Percentiles rank a stretch among this genome's conserved stretches.
Conservation (phyloP, 2,329 filamentous ascomycete genomes). For the Trichoderma brevicompactum region DNA sequence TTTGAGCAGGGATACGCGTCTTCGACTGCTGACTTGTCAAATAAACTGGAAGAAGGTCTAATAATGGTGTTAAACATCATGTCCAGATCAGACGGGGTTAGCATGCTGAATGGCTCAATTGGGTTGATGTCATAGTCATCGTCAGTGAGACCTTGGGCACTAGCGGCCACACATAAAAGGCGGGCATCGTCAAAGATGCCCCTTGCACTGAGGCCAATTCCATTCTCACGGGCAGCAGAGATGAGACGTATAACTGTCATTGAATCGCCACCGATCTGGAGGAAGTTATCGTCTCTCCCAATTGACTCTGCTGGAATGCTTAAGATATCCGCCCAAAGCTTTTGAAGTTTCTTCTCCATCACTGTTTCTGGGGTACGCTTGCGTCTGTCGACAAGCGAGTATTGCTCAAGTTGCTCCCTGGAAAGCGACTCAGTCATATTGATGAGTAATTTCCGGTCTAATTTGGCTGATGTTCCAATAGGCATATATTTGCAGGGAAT, state of each 20-base stretch:
- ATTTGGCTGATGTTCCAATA: not conserved
- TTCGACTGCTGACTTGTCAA: not conserved
- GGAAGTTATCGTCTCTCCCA: conserved; percentile 32
- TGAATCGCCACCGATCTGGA: conserved; percentile 32
- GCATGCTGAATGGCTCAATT: not conserved
- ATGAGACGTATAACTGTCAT: conserved; percentile 22
- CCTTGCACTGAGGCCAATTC: conserved; percentile 22
- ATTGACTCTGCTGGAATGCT: conserved; percentile 23
- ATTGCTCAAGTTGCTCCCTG: not conserved
- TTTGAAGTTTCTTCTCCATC: not conserved
- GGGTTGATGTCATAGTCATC: not conserved
- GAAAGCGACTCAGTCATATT: not conserved
- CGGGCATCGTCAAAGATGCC: conserved; percentile 30
- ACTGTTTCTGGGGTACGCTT: not conserved
- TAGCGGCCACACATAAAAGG: conserved; percentile 1
- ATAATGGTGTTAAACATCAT: not conserved
- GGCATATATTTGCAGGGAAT: conserved; percentile 13
- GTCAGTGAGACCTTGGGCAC: not conserved
- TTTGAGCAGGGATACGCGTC: conserved; percentile 31
- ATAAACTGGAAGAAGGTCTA: not conserved
- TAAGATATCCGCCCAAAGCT: conserved; percentile 13
- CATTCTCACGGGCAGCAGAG: not conserved
- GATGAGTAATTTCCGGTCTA: conserved; percentile 4
- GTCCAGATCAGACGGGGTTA: not conserved
- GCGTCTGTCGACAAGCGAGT: not conserved